phyloP scores from a whole-genome alignment of 208 protist species.

The Naegleria fowleri region DNA sequence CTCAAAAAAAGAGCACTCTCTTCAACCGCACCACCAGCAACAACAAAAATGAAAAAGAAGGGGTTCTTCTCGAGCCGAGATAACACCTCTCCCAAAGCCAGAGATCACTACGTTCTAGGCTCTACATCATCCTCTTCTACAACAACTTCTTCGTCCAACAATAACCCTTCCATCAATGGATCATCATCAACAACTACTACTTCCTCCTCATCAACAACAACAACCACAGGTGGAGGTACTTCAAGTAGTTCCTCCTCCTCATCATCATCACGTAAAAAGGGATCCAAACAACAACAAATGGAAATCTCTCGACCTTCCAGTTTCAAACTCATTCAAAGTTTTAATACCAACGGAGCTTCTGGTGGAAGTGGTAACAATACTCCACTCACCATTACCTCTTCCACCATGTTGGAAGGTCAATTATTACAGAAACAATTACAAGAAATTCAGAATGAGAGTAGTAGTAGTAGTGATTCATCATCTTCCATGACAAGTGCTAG shows the following conservation, averaged over 20 bases:
- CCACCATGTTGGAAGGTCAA: neutral
- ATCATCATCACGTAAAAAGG: neutral
- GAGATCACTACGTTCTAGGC: neutral
- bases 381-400: neutral
- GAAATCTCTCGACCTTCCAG: neutral
- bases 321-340: neutral
- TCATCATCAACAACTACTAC: too few species aligned
- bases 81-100: neutral
- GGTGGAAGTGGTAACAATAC: too few species aligned
- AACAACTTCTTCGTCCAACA: neutral
- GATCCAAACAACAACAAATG: neutral
- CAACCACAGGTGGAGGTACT: too few species aligned
- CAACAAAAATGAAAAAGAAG: neutral
- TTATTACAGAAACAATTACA: neutral
- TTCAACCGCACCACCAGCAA: too few species aligned
- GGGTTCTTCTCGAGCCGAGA: neutral
- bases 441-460: neutral
- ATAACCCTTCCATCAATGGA: neutral
- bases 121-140: neutral
- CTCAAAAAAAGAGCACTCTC: too few species aligned
- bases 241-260: neutral
- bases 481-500: neutral
- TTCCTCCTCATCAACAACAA: too few species aligned
- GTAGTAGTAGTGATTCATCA: neutral
- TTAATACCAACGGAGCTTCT: neutral